Evolutionary conservation across 208 protist genomes (phyloP), one percentile per base, ranked within the genome.

Genomic region (Leptomonas pyrrhocoris): DNA sequence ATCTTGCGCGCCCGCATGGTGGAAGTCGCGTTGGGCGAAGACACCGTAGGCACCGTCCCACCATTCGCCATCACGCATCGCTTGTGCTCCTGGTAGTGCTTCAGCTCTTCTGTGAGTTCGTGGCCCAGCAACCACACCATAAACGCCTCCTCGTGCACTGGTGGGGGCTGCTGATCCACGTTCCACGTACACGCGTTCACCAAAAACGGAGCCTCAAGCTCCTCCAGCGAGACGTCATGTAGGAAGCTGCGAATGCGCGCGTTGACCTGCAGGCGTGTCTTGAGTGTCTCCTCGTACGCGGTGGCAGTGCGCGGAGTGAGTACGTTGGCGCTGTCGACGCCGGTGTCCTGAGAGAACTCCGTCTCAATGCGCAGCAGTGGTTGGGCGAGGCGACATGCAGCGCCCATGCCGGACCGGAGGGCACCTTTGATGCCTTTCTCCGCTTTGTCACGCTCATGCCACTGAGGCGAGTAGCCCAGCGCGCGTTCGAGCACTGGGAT

Each of bases 161-260:
- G 88, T 27, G 80, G 85, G 12, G 73, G 50, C 53, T 79, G 81
- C 71, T 86, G 83, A 59, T 94, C 81, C 18, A 94, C 88, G 54
- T 94, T 94, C 88, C 88, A 94, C 31, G 88, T 94, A 53, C 88
- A 91, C 30, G 81, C 78, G 55, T 90, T 85, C 45, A 94, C 78
- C 21, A 77, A 57, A 30, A 94, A 74, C 12, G 73, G 72, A 15
- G 60, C 59, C 48, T 81, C 48, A 21, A 80, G 55, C 9, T 74
- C 68, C 2, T 66, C 63, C 5, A 68, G 48, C 2, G 62, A 27
- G 34, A 77, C 60, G 31, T 48, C 30, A 23, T 38, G 48, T 19
- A 88, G 64, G 28, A 11, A 65, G 21, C 67, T 68, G n/a, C 84
- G 76, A 53, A 89, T 83, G 59, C 66, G 75, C 18, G 71, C 74